Evolutionary conservation across 208 protist genomes (phyloP), one percentile per base, ranked within the genome.

Genomic region (Acanthamoeba triangularis): DNA sequence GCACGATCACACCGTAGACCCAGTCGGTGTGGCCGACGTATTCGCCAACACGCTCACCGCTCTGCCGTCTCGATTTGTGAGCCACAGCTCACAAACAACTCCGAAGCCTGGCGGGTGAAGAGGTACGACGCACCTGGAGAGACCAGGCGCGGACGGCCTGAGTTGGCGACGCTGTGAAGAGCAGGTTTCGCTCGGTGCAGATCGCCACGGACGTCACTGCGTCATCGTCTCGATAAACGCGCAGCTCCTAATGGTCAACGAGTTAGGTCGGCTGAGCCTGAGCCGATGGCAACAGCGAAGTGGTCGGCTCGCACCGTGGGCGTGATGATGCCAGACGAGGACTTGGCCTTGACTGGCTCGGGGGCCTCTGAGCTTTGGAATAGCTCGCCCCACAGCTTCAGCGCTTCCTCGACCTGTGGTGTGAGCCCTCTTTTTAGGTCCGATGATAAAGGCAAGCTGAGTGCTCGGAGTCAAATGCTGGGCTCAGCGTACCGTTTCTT

Each of bases 21-120:
- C 82, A 90, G 56, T 90, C 82, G 7, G 82, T 90, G 52, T 90
- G 82, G 11, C 82, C 82, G 1, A 28, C 82, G 56, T 69, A 90
- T 14, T 69, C 82, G 16, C 56, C 35, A 13, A 90, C 33, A 5
- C 41, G 37, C 30, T 59, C 56, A 2, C 82, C 82, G 13, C n/a
- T 59, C 82, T 90, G 33, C 0, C 11, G n/a, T n/a, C n/a, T n/a
- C 25, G 37, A 44, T 20, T 13, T 2, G 74, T 82, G 10, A 82
- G 74, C 35, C 20, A 28, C 41, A 10, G 8, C 20, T 28, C 33
- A 54, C 1, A 10, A 41, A 28, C 41, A 10, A 6, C 20, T 28
- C 33, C n/a, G 23, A 10, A 41, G 35, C 44, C 13, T 59, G 76
- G 5, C 0, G 6, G 76, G 28, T 8, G 72, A 13, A 20, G 28